phyloP scores from a whole-genome alignment of 2,329 filamentous ascomycete genomes.

The Cephalotrichum gorgonifer region DNA sequence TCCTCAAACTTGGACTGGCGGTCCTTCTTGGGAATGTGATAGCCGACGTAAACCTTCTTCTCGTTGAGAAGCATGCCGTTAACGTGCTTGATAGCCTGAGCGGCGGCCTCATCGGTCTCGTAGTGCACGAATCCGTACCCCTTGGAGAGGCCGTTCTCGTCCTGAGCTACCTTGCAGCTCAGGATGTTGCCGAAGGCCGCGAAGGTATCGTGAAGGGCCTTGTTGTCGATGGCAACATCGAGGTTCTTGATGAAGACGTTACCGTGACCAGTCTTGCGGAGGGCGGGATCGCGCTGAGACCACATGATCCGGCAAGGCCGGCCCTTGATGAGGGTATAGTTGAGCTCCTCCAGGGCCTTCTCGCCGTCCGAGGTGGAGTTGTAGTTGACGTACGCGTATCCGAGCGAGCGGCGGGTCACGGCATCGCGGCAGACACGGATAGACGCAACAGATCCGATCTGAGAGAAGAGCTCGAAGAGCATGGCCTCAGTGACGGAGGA shows the following conservation, averaged over 20 bases:
- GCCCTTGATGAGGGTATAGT: conserved; percentile 99
- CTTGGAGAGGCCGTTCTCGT: conserved; percentile 94
- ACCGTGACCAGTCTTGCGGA: conserved; percentile 98
- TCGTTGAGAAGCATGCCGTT: conserved; percentile 99
- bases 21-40: conserved; percentile 99
- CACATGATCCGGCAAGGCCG: conserved; percentile 99
- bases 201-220: conserved; percentile 98
- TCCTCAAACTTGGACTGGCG: conserved; percentile 99
- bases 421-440: conserved; percentile 99
- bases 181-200: conserved; percentile 98
- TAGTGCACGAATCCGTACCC: conserved; percentile 99
- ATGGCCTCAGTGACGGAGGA: conserved; percentile 97
- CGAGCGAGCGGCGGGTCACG: conserved; percentile 94
- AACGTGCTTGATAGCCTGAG: conserved; percentile 97
- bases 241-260: conserved; percentile 99
- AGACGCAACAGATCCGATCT: conserved; percentile 96
- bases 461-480: conserved; percentile 99
- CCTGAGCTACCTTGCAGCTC: conserved; percentile 98
- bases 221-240: conserved; percentile 98
- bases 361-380: conserved; percentile 94
- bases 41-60: conserved; percentile 99
- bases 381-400: conserved; percentile 99
- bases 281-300: conserved; percentile 97
- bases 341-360: conserved; percentile 96
- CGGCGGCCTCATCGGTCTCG: conserved; percentile 95